phyloP scores from a whole-genome alignment of 192 early-diverging fungal species.

The Coemansia sp. region DNA sequence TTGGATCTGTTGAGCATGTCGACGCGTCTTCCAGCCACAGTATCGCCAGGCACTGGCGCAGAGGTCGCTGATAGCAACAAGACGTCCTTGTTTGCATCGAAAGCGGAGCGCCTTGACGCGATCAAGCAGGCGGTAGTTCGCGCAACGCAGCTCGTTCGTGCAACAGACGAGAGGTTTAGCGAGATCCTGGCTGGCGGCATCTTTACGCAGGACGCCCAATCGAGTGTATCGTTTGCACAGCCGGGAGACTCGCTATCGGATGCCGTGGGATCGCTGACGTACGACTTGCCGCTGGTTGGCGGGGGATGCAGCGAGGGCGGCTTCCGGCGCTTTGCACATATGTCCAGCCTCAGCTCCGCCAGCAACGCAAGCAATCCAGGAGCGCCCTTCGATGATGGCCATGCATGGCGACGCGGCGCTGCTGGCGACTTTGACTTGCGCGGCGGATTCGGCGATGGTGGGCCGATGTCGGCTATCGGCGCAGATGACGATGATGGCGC shows the following conservation, averaged over 20 bases:
- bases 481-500: slow-evolving; percentile 14
- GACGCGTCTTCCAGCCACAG: slow-evolving; percentile 5
- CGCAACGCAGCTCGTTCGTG: slow-evolving; percentile 44
- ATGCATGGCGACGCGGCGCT: slow-evolving; percentile 2
- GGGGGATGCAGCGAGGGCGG: neutral
- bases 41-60: neutral
- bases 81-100: slow-evolving; percentile 21
- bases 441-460: neutral
- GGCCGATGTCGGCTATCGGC: slow-evolving; percentile 11
- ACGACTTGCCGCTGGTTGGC: slow-evolving; percentile 14
- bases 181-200: slow-evolving; percentile 48
- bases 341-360: slow-evolving; percentile 37
- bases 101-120: slow-evolving; percentile 22
- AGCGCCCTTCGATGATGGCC: neutral
- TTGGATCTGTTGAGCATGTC: slow-evolving; percentile 42
- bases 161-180: slow-evolving; percentile 43
- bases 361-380: slow-evolving; percentile 36
- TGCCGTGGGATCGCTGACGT: slow-evolving; percentile 21
- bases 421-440: slow-evolving; percentile 6
- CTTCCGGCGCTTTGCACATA: slow-evolving; percentile 32
- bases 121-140: slow-evolving; percentile 29
- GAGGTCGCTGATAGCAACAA: neutral
- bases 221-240: slow-evolving; percentile 40
- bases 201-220: slow-evolving; percentile 35
- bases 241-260: slow-evolving; percentile 42